Evolutionary conservation across 768 basidiomycete genomes (phyloP).

Genomic region (Suillus plorans): DNA sequence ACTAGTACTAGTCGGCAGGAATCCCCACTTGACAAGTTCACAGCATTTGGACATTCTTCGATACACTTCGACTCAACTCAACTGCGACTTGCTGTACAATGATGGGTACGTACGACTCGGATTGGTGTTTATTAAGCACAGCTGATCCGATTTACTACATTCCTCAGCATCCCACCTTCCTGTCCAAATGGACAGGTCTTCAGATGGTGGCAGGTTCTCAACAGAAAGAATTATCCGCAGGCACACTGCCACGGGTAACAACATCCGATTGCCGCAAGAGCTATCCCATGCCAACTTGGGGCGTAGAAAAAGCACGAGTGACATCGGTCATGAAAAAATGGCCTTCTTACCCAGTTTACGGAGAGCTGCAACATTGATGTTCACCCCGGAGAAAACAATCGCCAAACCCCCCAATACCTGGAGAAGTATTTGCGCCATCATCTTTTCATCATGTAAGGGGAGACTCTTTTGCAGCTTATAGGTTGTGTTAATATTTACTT

Average conservation of each 20-base stretch:
- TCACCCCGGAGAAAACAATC: constrained; percentile 33
- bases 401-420: constrained; percentile 45
- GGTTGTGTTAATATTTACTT: constrained; percentile 7
- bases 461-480: not conserved
- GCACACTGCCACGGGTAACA: not conserved
- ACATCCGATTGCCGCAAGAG: not conserved
- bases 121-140: too few relatives aligned
- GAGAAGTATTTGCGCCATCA: constrained; percentile 51
- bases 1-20: too few relatives aligned
- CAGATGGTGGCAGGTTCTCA: not conserved
- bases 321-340: constrained; percentile 6
- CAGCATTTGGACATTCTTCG: not conserved
- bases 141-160: not conserved
- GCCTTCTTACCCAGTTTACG: constrained; percentile 14
- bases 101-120: not conserved
- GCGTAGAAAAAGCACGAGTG: constrained; percentile 3
- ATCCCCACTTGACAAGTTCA: not conserved
- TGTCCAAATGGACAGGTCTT: not conserved
- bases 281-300: not conserved
- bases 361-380: constrained; percentile 31
- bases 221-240: not conserved
- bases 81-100: not conserved
- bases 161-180: not conserved
- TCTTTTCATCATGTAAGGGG: constrained; percentile 56
- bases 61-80: not conserved